Conservation (phyloP, 2,329 filamentous ascomycete species). For the Monosporascus sp. region DNA sequence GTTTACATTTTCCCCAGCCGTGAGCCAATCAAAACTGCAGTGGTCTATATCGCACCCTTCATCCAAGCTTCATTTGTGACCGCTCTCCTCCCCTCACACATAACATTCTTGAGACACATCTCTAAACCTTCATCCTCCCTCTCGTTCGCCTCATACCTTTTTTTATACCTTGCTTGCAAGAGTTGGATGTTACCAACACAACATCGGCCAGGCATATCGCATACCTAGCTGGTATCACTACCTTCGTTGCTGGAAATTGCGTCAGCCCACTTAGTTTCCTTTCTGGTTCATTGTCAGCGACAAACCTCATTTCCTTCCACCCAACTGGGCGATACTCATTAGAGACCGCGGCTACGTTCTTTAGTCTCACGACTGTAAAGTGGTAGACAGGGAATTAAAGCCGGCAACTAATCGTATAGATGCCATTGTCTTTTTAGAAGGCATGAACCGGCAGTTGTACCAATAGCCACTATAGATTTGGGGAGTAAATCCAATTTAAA, state of each 20-base stretch:
- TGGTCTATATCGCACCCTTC: background rate
- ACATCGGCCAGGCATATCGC: background rate
- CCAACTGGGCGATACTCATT: background rate
- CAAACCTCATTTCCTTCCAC: background rate
- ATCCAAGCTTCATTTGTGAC: background rate
- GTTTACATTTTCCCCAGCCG: background rate
- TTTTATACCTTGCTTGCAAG: background rate
- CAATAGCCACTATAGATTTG: slow-evolving; percentile 14
- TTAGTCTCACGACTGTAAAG: background rate
- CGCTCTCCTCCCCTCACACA: background rate
- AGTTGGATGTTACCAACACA: background rate
- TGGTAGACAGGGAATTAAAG: background rate
- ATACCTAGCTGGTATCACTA: background rate
- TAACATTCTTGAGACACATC: background rate
- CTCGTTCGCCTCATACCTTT: background rate
- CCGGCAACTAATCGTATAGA: background rate
- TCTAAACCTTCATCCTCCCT: background rate
- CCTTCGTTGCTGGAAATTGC: background rate
- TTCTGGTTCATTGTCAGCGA: background rate
- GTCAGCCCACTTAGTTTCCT: background rate
- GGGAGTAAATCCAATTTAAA: slow-evolving; percentile 12
- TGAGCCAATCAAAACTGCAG: background rate
- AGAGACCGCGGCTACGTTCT: background rate
- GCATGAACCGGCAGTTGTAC: slow-evolving; percentile 17
- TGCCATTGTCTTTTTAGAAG: slow-evolving; percentile 4